Conservation (phyloP, 306 rosid species). For the Glycine soja region DNA sequence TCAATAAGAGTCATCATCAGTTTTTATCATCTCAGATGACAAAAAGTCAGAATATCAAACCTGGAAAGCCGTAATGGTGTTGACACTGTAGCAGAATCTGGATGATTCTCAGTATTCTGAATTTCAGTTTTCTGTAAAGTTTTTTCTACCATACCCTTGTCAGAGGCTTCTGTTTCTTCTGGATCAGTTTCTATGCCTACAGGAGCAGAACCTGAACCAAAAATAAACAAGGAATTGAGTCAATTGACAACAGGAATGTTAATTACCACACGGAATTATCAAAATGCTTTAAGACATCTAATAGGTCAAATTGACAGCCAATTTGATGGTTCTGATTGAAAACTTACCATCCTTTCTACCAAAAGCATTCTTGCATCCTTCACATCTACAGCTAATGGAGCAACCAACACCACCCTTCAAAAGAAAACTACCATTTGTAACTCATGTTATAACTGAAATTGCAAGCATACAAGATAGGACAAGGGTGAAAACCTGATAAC, state of each 20-base stretch:
- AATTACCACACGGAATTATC: neutral
- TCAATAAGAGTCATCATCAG: neutral
- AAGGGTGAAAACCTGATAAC: conserved; percentile 77
- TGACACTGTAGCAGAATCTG: conserved; percentile 54
- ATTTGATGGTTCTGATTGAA: neutral
- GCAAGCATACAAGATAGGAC: conserved; percentile 11
- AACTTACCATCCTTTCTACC: conserved; percentile 90
- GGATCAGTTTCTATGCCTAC: conserved; percentile 58
- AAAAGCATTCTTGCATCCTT: conserved; percentile 83
- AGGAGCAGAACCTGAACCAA: conserved; percentile 61
- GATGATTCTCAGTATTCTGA: conserved; percentile 54
- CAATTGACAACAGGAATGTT: neutral
- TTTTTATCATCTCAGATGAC: conserved; percentile 21
- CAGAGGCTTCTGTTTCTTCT: conserved; percentile 70
- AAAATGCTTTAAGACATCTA: neutral
- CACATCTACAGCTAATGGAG: conserved; percentile 88
- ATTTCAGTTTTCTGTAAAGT: conserved; percentile 48
- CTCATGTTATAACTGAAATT: conserved; percentile 41
- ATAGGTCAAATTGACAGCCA: conserved; percentile 13
- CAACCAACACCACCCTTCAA: conserved; percentile 95
- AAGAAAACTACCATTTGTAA: conserved; percentile 45
- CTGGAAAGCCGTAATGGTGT: conserved; percentile 77
- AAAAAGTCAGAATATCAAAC: conserved; percentile 50
- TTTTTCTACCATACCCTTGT: conserved; percentile 57
- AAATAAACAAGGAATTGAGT: neutral